Conservation (phyloP, 129 eudicot species). For the Flaveria sonorensis region DNA sequence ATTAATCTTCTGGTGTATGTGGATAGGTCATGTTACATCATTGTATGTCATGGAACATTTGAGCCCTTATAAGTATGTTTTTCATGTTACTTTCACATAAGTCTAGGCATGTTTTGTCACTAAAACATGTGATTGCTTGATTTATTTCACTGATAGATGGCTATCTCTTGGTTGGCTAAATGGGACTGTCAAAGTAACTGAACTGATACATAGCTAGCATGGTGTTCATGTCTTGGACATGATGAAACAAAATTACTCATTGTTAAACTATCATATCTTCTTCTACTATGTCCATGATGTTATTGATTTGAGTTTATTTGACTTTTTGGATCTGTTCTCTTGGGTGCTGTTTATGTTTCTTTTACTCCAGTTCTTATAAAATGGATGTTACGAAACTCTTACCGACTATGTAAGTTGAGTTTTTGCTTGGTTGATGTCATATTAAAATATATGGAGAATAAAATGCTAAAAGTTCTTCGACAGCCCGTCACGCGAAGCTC, state of each 20-base stretch:
- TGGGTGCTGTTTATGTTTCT: not conserved
- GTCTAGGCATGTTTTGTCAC: not conserved
- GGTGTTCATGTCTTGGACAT: not conserved
- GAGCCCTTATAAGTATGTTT: not conserved
- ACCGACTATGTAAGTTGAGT: not conserved
- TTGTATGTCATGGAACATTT: not conserved
- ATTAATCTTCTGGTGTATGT: constrained; percentile 4
- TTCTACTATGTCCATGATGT: not conserved
- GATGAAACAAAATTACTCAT: not conserved
- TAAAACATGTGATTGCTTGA: not conserved
- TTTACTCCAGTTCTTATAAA: not conserved
- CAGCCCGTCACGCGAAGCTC: too few relatives aligned
- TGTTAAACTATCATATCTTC: not conserved
- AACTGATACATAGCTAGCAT: not conserved
- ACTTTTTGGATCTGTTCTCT: not conserved
- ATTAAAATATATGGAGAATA: not conserved
- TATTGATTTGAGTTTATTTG: not conserved
- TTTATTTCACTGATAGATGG: constrained; percentile 4
- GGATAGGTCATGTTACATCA: not conserved
- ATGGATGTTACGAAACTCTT: not conserved
- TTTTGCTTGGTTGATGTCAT: not conserved
- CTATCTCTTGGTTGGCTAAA: not conserved
- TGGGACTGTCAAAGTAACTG: not conserved
- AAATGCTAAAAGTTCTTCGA: not conserved
- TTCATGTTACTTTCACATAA: not conserved